Percentiles rank a stretch among this genome's conserved stretches.
Conservation (phyloP, 2,329 filamentous ascomycete genomes). For the Thelonectria olida region DNA sequence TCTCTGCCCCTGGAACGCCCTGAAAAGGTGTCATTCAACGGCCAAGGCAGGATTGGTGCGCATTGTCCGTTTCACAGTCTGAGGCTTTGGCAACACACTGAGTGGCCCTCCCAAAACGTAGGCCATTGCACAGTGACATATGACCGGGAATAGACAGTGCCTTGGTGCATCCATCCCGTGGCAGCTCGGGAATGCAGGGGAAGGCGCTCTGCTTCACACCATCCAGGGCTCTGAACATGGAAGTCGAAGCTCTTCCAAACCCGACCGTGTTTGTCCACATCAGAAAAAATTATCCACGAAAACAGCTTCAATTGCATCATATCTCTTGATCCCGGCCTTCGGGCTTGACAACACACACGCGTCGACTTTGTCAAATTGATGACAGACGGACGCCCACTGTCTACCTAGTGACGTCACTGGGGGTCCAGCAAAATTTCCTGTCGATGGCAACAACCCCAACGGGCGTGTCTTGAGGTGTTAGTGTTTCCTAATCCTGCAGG, state of each 20-base stretch:
- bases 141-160: slow-evolving; percentile 10
- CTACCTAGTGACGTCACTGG: slow-evolving; percentile 33
- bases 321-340: background rate
- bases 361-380: slow-evolving; percentile 1
- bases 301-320: background rate
- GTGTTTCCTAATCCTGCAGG: slow-evolving; percentile 24
- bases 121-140: slow-evolving; percentile 21
- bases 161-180: slow-evolving; percentile 30
- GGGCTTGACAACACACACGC: slow-evolving; percentile 17
- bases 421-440: slow-evolving; percentile 1
- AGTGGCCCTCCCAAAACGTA: slow-evolving; percentile 18
- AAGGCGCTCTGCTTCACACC: background rate
- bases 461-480: slow-evolving; percentile 8
- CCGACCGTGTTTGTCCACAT: background rate
- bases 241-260: too few relatives aligned
- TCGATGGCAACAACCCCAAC: slow-evolving; percentile 15
- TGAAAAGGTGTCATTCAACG: background rate
- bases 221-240: too few relatives aligned
- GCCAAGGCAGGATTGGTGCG: background rate
- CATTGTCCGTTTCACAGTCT: slow-evolving; percentile 27
- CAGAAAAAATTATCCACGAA: background rate
- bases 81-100: slow-evolving; percentile 27
- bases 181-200: slow-evolving; percentile 33
- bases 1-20: background rate
- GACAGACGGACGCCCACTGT: slow-evolving; percentile 10